These are phyloP conservation scores for Apiospora koreana DNA, from an alignment of 2,329 filamentous ascomycete species.

Conservation along the genomic window DNA sequence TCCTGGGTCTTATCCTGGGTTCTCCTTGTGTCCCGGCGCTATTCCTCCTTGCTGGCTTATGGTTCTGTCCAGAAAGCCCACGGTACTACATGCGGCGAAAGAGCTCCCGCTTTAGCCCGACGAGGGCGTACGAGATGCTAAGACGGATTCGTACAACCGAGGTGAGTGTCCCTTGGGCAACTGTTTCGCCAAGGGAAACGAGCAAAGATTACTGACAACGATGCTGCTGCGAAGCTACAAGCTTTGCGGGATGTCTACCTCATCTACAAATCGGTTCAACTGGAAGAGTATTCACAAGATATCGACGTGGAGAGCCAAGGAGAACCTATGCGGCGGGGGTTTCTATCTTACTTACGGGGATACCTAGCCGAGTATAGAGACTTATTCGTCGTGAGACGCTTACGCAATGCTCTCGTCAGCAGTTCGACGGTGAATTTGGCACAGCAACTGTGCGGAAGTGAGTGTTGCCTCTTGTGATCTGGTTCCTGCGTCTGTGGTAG, in stretches of 20 bases:
- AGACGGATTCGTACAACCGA: constrained; percentile 38
- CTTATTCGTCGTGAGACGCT: constrained; percentile 21
- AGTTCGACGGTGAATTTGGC: constrained; percentile 32
- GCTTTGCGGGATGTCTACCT: constrained; percentile 32
- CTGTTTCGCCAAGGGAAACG: neutral
- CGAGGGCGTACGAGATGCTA: constrained; percentile 33
- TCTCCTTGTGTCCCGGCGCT: constrained; percentile 33
- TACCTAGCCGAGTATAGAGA: constrained; percentile 17
- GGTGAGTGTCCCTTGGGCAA: constrained; percentile 10
- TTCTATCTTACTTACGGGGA: constrained; percentile 17
- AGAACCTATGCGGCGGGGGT: constrained; percentile 17
- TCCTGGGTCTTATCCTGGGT: constrained; percentile 32
- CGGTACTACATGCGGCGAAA: constrained; percentile 36
- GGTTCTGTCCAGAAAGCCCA: constrained; percentile 38
- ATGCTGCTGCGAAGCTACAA: neutral
- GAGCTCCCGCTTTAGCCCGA: constrained; percentile 33
- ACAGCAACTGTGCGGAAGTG: constrained; percentile 38
- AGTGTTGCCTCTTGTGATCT: constrained; percentile 19
- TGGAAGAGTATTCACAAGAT: constrained; percentile 14
- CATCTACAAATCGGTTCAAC: constrained; percentile 29
- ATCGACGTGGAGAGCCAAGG: constrained; percentile 13
- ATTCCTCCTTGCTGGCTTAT: constrained; percentile 28
- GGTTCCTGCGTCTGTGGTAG: constrained; percentile 20
- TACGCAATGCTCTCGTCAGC: constrained; percentile 34
- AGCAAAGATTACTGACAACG: neutral